phyloP scores from a whole-genome alignment of 257 asterid species.

The Striga asiatica region DNA sequence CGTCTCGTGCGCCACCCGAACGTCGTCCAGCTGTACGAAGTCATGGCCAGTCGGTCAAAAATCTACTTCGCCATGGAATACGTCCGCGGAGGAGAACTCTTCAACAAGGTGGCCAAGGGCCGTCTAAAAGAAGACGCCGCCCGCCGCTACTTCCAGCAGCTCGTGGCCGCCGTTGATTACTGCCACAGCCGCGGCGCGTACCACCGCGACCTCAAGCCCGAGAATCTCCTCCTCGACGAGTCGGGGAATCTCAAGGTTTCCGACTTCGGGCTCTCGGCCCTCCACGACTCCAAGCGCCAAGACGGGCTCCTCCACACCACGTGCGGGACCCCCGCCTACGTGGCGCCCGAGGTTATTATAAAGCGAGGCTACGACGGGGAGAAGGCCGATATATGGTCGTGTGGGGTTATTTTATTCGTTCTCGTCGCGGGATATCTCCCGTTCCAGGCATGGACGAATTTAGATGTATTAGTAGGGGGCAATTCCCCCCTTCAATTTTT shows the following conservation, averaged over 20 bases:
- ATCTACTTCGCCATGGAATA: slow-evolving; percentile 77
- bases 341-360: slow-evolving; percentile 83
- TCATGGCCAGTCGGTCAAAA: slow-evolving; percentile 72
- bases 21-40: slow-evolving; percentile 75
- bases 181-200: slow-evolving; percentile 87
- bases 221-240: slow-evolving; percentile 79
- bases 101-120: slow-evolving; percentile 73
- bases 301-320: slow-evolving; percentile 91
- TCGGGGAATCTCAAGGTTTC: slow-evolving; percentile 57
- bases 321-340: slow-evolving; percentile 94
- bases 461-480: too few species aligned
- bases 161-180: slow-evolving; percentile 74
- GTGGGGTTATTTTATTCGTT: slow-evolving; percentile 77
- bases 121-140: slow-evolving; percentile 74
- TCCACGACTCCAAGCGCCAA: slow-evolving; percentile 51
- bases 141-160: slow-evolving; percentile 64
- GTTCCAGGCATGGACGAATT: too few species aligned
- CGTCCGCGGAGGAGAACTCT: slow-evolving; percentile 80
- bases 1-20: slow-evolving; percentile 63
- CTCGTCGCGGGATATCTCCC: slow-evolving; percentile 81
- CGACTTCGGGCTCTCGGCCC: slow-evolving; percentile 82
- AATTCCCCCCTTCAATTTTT: too few species aligned
- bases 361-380: slow-evolving; percentile 75
- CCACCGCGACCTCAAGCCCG: slow-evolving; percentile 90
- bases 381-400: slow-evolving; percentile 89